These are phyloP conservation scores for Sapria himalayana DNA, from an alignment of 345 rosid species.

Conservation along the genomic window DNA sequence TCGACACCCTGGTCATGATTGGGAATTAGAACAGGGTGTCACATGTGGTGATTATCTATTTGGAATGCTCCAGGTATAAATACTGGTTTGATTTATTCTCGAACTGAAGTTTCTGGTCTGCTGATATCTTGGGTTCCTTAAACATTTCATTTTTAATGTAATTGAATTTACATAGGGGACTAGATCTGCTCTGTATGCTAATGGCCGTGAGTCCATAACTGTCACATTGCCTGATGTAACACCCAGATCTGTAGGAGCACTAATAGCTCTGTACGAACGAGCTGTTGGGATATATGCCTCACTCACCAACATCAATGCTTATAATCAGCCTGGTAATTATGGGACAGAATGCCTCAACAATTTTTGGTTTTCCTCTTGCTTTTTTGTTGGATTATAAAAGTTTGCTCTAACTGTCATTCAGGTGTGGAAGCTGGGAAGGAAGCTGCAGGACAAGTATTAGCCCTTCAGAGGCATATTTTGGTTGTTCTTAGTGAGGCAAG, in stretches of 20 bases:
- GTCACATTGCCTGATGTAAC: slow-evolving; percentile 85
- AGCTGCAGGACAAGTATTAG: slow-evolving; percentile 91
- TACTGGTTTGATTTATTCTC: slow-evolving; percentile 5
- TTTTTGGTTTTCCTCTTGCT: slow-evolving; percentile 9
- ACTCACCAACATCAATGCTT: slow-evolving; percentile 73
- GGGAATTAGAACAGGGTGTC: slow-evolving; percentile 99
- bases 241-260: slow-evolving; percentile 80
- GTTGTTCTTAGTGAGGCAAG: slow-evolving; percentile 87
- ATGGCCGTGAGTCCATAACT: slow-evolving; percentile 68
- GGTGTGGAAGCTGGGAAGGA: slow-evolving; percentile 99
- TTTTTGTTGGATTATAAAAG: slow-evolving; percentile 1
- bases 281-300: slow-evolving; percentile 91
- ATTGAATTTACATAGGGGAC: slow-evolving; percentile 49
- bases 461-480: slow-evolving; percentile 86
- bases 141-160: slow-evolving; percentile 4
- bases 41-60: slow-evolving; percentile 96
- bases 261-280: slow-evolving; percentile 85
- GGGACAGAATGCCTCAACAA: too few relatives aligned
- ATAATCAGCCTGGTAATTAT: slow-evolving; percentile 78
- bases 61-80: slow-evolving; percentile 87
- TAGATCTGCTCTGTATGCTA: slow-evolving; percentile 83
- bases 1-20: slow-evolving; percentile 98
- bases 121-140: slow-evolving; percentile 2
- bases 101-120: not conserved
- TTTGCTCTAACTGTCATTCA: slow-evolving; percentile 10